phyloP scores from a whole-genome alignment of 305 asterid species.

The Petunia hybrid region DNA sequence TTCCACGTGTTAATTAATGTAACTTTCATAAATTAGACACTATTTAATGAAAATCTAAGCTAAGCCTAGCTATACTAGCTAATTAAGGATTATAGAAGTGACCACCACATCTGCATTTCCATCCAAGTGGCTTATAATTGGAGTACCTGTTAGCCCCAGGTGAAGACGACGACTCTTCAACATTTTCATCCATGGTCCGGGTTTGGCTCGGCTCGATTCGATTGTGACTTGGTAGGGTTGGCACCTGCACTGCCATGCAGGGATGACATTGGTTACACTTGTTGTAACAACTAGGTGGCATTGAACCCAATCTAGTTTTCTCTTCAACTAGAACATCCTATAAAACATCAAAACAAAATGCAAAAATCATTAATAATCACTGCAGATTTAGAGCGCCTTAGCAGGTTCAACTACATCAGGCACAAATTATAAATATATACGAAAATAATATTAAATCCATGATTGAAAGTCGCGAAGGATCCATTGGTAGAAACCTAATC shows the following conservation, averaged over 20 bases:
- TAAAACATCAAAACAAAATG: not conserved
- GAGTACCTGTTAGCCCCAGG: constrained; percentile 66
- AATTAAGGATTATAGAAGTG: constrained; percentile 71
- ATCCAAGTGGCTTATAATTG: constrained; percentile 93
- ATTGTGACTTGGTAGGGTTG: constrained; percentile 64
- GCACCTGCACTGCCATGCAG: constrained; percentile 77
- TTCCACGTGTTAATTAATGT: not conserved
- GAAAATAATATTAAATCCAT: too few relatives aligned
- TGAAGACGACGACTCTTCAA: constrained; percentile 40
- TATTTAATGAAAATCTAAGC: too few relatives aligned
- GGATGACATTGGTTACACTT: constrained; percentile 92
- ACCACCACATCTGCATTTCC: constrained; percentile 91
- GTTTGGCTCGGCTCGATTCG: constrained; percentile 37
- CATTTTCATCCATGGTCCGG: constrained; percentile 37
- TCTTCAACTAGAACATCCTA: constrained; percentile 63
- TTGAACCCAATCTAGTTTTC: constrained; percentile 77
- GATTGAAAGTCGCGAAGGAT: too few relatives aligned
- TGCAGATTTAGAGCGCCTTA: not conserved
- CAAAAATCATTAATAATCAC: not conserved
- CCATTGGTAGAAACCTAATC: too few relatives aligned
- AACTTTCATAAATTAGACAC: not conserved
- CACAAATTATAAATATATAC: too few relatives aligned
- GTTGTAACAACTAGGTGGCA: constrained; percentile 83
- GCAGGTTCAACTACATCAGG: too few relatives aligned
- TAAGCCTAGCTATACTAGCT: not conserved